These are phyloP conservation scores for Cutaneotrichosporon sp. DNA, from an alignment of 1,284 basidiomycete genomes.

Conservation along the genomic window DNA sequence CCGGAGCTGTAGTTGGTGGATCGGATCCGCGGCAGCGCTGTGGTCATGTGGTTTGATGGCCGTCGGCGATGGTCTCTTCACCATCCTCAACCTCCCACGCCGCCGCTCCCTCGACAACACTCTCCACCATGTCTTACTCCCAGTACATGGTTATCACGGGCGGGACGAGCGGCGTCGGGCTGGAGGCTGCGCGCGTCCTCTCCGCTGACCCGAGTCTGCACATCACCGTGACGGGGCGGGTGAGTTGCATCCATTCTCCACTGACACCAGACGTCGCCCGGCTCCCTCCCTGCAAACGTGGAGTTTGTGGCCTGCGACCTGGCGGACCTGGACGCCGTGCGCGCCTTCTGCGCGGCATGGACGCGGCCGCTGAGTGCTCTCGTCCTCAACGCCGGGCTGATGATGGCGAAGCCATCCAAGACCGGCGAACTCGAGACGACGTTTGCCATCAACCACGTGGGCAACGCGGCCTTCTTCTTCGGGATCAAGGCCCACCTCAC, in stretches of 20 bases:
- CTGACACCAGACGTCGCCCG: slow-evolving; percentile 18
- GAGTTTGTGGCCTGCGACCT: slow-evolving; percentile 15
- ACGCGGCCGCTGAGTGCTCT: slow-evolving; percentile 7
- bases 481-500: slow-evolving; percentile 16
- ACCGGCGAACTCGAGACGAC: slow-evolving; percentile 21
- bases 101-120: background rate
- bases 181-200: slow-evolving; percentile 23
- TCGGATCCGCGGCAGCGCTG: background rate
- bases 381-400: slow-evolving; percentile 11
- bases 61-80: background rate
- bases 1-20: background rate
- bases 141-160: slow-evolving; percentile 17
- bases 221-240: slow-evolving; percentile 25
- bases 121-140: background rate
- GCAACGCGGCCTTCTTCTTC: slow-evolving; percentile 32
- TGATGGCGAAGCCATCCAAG: background rate
- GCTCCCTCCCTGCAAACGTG: slow-evolving; percentile 20
- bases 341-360: slow-evolving; percentile 3
- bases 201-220: slow-evolving; percentile 20
- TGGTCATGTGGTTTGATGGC: background rate
- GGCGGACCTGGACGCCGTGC: slow-evolving; percentile 6
- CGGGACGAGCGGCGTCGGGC: slow-evolving; percentile 28
- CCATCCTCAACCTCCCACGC: background rate
- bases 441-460: slow-evolving; percentile 31
- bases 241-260: background rate